phyloP scores from a whole-genome alignment of 169 alveolate species.

The Eimeria necatrix region DNA sequence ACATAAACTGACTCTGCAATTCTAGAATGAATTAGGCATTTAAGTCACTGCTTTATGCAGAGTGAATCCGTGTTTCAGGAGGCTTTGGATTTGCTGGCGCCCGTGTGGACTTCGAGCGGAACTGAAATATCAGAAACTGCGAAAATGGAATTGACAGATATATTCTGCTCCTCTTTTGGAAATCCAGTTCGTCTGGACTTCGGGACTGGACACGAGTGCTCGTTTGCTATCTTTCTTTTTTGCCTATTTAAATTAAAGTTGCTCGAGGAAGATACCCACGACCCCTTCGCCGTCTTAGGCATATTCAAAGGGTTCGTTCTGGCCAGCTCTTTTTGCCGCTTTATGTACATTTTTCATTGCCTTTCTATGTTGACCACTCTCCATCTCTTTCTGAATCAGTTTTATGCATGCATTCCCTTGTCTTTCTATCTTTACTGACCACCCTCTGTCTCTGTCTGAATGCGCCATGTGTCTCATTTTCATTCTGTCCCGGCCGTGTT shows the following conservation, averaged over 20 bases:
- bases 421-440: not conserved
- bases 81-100: not conserved
- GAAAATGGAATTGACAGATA: conserved; percentile 66
- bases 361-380: not conserved
- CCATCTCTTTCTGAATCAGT: not conserved
- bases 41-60: no score
- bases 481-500: not conserved
- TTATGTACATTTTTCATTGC: not conserved
- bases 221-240: conserved; percentile 91
- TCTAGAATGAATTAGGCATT: no score
- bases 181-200: conserved; percentile 96
- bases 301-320: conserved; percentile 79
- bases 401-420: not conserved
- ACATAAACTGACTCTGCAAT: no score
- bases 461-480: not conserved
- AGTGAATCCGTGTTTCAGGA: not conserved
- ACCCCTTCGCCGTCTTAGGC: conserved; percentile 84
- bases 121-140: not conserved
- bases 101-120: not conserved
- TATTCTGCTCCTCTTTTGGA: conserved; percentile 95
- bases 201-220: conserved; percentile 98
- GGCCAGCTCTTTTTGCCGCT: not conserved
- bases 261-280: conserved; percentile 71
- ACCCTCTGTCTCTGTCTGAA: not conserved
- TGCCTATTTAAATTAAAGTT: conserved; percentile 84